phyloP scores from a whole-genome alignment of 495 filamentous ascomycete species.

The Pseudoneurospora amorphoporcata region DNA sequence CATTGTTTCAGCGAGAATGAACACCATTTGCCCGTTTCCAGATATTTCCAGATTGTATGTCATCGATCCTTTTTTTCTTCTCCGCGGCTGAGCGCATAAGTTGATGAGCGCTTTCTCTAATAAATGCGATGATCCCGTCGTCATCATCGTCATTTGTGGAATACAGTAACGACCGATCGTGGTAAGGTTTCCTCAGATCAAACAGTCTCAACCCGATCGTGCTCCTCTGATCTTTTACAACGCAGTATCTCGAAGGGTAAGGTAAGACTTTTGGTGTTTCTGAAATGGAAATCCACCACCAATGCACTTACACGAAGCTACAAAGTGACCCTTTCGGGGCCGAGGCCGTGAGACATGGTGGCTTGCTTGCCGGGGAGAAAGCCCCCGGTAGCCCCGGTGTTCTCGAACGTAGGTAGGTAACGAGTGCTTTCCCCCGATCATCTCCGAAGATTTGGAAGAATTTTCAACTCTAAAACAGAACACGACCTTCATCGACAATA shows the following conservation, averaged over 20 bases:
- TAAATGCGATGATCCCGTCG: not conserved
- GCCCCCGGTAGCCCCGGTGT: not conserved
- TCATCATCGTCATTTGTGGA: not conserved
- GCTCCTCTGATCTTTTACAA: not conserved
- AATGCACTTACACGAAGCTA: not conserved
- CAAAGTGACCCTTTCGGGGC: not conserved
- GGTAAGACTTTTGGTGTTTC: not conserved
- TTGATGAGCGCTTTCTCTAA: not conserved
- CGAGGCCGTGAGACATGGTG: not conserved
- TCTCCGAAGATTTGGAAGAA: not conserved
- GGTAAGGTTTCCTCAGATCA: not conserved
- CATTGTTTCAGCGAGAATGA: not conserved
- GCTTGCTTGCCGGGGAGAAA: not conserved
- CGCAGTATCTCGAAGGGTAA: not conserved
- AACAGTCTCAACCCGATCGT: not conserved
- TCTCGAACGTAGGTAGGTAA: not conserved
- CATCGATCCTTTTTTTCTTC: not conserved
- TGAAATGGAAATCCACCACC: not conserved
- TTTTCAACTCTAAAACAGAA: not conserved
- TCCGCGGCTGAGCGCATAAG: not conserved
- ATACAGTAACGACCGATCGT: not conserved
- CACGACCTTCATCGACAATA: not conserved
- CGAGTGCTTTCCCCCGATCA: not conserved
- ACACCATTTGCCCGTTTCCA: not conserved
- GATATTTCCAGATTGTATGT: not conserved